phyloP scores from a whole-genome alignment of 805 yeast species.

The Candida piceae region DNA sequence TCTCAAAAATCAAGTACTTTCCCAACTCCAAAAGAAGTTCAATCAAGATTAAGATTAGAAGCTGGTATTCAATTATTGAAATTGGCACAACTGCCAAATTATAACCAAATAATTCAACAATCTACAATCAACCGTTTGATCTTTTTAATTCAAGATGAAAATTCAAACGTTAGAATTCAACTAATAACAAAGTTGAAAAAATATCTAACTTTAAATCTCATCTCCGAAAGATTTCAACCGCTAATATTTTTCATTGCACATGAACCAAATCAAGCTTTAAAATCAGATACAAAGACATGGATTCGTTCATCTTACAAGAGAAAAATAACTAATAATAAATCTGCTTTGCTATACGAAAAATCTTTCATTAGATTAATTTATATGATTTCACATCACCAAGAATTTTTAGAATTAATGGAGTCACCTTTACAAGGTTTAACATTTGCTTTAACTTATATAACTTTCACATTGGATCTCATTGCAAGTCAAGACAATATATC shows the following conservation, averaged over 20 bases:
- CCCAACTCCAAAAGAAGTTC: conserved; percentile 62
- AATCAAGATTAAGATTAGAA: conserved; percentile 55
- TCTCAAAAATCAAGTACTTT: conserved; percentile 35
- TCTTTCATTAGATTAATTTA: conserved; percentile 64
- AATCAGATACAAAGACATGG: conserved; percentile 61
- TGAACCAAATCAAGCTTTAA: conserved; percentile 58
- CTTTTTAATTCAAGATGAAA: conserved; percentile 63
- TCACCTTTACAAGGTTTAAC: conserved; percentile 38
- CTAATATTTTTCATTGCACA: conserved; percentile 68
- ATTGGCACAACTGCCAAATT: conserved; percentile 51
- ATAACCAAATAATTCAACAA: conserved; percentile 49
- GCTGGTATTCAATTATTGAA: conserved; percentile 67
- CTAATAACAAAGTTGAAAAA: conserved; percentile 49
- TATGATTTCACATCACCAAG: conserved; percentile 70
- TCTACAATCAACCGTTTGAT: conserved; percentile 47
- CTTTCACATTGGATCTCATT: conserved; percentile 54
- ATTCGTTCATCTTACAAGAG: conserved; percentile 51
- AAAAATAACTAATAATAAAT: conserved; percentile 19
- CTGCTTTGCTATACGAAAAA: conserved; percentile 55
- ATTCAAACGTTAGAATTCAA: conserved; percentile 46
- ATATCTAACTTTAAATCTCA: conserved; percentile 42
- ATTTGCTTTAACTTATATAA: conserved; percentile 55
- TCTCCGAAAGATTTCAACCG: conserved; percentile 65
- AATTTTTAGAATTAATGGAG: conserved; percentile 41
- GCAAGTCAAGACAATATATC: conserved; percentile 66